Conservation (phyloP, 1,139 yeast species). For the Taiozyma sp. region DNA sequence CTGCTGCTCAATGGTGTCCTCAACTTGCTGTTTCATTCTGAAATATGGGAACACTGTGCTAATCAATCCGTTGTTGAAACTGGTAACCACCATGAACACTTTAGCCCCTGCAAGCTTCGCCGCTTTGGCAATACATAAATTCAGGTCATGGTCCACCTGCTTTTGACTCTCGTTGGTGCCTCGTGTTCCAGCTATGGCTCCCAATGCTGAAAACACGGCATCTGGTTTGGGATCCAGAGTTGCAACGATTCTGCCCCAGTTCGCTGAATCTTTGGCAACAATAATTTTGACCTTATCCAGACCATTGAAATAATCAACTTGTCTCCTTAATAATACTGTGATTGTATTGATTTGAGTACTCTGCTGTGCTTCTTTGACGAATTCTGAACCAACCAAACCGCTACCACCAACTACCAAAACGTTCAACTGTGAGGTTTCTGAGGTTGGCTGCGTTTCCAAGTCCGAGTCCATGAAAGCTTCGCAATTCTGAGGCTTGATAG, state of each 20-base stretch:
- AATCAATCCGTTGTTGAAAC: conserved; percentile 24
- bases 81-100: conserved; percentile 21
- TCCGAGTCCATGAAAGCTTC: background rate
- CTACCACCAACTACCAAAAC: conserved; percentile 17
- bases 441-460: background rate
- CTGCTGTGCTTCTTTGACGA: conserved; percentile 9
- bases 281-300: conserved; percentile 7
- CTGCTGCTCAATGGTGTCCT: conserved; percentile 15
- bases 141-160: conserved; percentile 12
- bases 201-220: conserved; percentile 14
- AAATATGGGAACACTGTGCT: conserved; percentile 24
- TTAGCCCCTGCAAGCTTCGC: background rate
- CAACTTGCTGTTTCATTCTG: conserved; percentile 22
- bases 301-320: background rate
- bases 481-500: background rate
- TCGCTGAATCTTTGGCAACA: conserved; percentile 8
- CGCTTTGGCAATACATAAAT: conserved; percentile 7
- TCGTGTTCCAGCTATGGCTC: conserved; percentile 5
- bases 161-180: conserved; percentile 2
- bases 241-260: conserved; percentile 9
- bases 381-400: conserved; percentile 17
- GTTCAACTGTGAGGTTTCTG: background rate
- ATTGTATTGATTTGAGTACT: conserved; percentile 25
- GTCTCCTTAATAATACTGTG: conserved; percentile 37
- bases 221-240: conserved; percentile 1